Evolutionary conservation across 441 rosid genomes (phyloP).

Genomic region (Arabidopsis lyrata): DNA sequence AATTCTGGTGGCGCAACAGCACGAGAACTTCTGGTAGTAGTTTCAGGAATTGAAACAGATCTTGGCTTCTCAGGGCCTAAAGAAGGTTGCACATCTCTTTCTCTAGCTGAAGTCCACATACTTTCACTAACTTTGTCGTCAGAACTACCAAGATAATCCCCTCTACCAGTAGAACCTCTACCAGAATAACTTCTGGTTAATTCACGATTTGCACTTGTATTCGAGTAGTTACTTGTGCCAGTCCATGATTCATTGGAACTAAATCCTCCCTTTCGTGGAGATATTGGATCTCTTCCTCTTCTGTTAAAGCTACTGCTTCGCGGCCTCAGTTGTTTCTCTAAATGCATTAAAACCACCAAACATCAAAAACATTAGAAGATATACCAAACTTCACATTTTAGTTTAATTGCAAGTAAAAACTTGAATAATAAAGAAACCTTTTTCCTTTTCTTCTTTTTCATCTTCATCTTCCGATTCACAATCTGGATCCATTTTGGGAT

Average conservation of each 20-base stretch:
- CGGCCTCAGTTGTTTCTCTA: slow-evolving; percentile 63
- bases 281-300: slow-evolving; percentile 78
- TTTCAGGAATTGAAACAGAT: slow-evolving; percentile 53
- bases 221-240: slow-evolving; percentile 61
- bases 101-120: slow-evolving; percentile 63
- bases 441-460: slow-evolving; percentile 66
- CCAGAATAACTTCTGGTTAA: slow-evolving; percentile 65
- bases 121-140: slow-evolving; percentile 59
- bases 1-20: slow-evolving; percentile 50
- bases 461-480: slow-evolving; percentile 89
- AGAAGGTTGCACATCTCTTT: slow-evolving; percentile 58
- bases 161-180: slow-evolving; percentile 61
- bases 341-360: slow-evolving; percentile 43
- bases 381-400: slow-evolving; percentile 10
- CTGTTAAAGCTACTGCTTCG: slow-evolving; percentile 71
- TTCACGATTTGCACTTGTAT: slow-evolving; percentile 60
- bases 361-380: slow-evolving; percentile 17
- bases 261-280: slow-evolving; percentile 73
- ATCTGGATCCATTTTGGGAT: slow-evolving; percentile 98
- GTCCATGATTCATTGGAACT: slow-evolving; percentile 67
- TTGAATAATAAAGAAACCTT: slow-evolving; percentile 54
- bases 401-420: slow-evolving; percentile 27
- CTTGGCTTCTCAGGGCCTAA: slow-evolving; percentile 68
- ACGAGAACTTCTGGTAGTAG: slow-evolving; percentile 47
- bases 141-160: slow-evolving; percentile 61